Conservation (phyloP, 179 eudicot species). For the Corrigiola litoralis region DNA sequence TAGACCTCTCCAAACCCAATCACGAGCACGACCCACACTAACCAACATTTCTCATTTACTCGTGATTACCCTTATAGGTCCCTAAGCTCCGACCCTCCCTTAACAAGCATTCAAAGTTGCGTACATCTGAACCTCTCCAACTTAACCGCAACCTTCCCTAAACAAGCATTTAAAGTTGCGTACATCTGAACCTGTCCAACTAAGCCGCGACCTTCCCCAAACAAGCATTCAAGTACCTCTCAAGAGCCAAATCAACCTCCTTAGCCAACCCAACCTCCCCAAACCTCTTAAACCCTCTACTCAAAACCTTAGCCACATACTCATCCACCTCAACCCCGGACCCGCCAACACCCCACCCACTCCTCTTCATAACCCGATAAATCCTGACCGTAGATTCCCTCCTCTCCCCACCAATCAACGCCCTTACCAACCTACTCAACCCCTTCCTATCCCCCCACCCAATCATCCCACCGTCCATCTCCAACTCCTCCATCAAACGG, state of each 20-base stretch:
- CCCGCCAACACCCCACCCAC: slow-evolving; percentile 59
- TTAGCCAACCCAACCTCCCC: slow-evolving; percentile 54
- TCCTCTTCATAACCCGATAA: slow-evolving; percentile 68
- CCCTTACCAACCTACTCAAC: slow-evolving; percentile 53
- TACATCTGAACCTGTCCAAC: not conserved
- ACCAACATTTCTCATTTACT: too few species aligned
- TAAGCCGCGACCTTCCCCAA: slow-evolving; percentile 16
- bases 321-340: slow-evolving; percentile 48
- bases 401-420: slow-evolving; percentile 48
- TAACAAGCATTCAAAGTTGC: too few species aligned
- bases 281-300: slow-evolving; percentile 59
- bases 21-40: too few species aligned
- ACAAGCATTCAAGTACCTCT: slow-evolving; percentile 33
- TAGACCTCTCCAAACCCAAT: too few species aligned
- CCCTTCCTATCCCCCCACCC: slow-evolving; percentile 53
- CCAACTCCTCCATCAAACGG: slow-evolving; percentile 41
- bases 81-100: not conserved
- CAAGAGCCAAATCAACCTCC: slow-evolving; percentile 54
- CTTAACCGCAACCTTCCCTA: not conserved
- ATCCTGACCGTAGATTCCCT: slow-evolving; percentile 57
- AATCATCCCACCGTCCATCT: slow-evolving; percentile 26
- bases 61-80: too few species aligned
- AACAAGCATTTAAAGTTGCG: too few species aligned
- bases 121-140: not conserved
- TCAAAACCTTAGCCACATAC: slow-evolving; percentile 74